These are phyloP conservation scores for Moricandia moricandioides DNA, from an alignment of 345 rosid species.

Conservation along the genomic window DNA sequence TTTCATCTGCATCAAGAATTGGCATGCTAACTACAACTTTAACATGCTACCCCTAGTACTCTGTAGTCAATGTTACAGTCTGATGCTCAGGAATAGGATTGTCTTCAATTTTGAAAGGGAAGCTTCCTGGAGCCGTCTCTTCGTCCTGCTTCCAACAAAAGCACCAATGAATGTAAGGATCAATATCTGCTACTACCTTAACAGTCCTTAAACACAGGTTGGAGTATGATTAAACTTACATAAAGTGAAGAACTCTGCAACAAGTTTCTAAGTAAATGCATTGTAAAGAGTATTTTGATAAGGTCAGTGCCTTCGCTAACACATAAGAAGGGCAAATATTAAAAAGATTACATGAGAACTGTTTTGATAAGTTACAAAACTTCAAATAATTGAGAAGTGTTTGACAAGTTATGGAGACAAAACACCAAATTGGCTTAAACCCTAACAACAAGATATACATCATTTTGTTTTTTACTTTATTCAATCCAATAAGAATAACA, in stretches of 20 bases:
- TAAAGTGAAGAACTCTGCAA: not conserved
- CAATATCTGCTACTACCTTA: not conserved
- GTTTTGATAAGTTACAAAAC: not conserved
- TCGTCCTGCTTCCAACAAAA: conserved; percentile 42
- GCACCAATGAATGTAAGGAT: not conserved
- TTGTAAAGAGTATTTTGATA: not conserved
- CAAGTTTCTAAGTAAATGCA: not conserved
- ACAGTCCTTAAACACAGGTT: not conserved
- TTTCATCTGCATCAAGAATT: conserved; percentile 43
- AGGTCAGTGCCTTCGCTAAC: not conserved
- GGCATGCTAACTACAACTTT: conserved; percentile 78
- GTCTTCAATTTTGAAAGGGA: conserved; percentile 74
- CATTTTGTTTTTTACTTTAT: conserved; percentile 16
- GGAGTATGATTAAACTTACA: not conserved
- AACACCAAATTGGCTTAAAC: conserved; percentile 12
- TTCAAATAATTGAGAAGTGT: not conserved
- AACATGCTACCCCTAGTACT: conserved; percentile 59
- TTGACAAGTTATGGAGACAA: conserved; percentile 18
- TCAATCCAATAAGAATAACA: conserved; percentile 20
- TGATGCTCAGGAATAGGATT: conserved; percentile 52
- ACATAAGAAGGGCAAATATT: not conserved
- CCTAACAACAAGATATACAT: conserved; percentile 29
- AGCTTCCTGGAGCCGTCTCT: conserved; percentile 49
- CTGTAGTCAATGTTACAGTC: conserved; percentile 58
- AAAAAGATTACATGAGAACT: too few relatives aligned